Percentiles rank a stretch among this genome's conserved stretches.
These are phyloP conservation scores for Steccherinum ochraceum DNA, from an alignment of 768 basidiomycete genomes.

Conservation along the genomic window DNA sequence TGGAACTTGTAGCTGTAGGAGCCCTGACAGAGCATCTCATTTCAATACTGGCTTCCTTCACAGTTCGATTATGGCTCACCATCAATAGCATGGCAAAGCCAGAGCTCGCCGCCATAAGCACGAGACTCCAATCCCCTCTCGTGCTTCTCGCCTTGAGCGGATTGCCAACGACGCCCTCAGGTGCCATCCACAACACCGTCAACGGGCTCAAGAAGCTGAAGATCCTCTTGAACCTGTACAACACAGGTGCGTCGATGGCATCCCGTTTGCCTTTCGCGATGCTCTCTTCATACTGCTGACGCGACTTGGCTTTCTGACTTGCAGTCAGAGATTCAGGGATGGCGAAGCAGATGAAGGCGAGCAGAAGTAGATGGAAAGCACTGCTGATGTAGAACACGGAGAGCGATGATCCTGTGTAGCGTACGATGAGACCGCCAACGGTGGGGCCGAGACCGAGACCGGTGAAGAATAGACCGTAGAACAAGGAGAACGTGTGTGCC, in stretches of 20 bases:
- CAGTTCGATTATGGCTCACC: constrained; percentile 35
- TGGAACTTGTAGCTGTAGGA: constrained; percentile 55
- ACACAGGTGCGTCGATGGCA: constrained; percentile 20
- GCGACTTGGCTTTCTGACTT: constrained; percentile 25
- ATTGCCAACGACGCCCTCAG: constrained; percentile 17
- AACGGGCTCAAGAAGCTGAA: constrained; percentile 71
- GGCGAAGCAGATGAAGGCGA: constrained; percentile 45
- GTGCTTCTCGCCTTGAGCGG: constrained; percentile 35
- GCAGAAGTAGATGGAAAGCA: constrained; percentile 41
- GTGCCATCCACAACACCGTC: constrained; percentile 49
- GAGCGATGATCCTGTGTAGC: constrained; percentile 43
- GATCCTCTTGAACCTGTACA: constrained; percentile 25
- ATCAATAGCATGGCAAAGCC: constrained; percentile 38
- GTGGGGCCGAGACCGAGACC: constrained; percentile 80
- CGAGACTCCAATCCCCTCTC: constrained; percentile 57
- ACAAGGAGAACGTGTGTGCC: constrained; percentile 58
- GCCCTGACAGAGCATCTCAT: constrained; percentile 35
- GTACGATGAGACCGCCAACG: constrained; percentile 61
- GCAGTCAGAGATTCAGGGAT: constrained; percentile 75
- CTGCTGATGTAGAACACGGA: constrained; percentile 69
- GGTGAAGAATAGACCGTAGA: constrained; percentile 58
- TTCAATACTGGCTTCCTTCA: background rate
- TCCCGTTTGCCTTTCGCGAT: constrained; percentile 7
- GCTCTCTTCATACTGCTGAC: constrained; percentile 11
- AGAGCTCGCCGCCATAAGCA: constrained; percentile 46